Base-by-base conservation (phyloP, 192 early-diverging fungal genomes). In the Podila epigama region DNA sequence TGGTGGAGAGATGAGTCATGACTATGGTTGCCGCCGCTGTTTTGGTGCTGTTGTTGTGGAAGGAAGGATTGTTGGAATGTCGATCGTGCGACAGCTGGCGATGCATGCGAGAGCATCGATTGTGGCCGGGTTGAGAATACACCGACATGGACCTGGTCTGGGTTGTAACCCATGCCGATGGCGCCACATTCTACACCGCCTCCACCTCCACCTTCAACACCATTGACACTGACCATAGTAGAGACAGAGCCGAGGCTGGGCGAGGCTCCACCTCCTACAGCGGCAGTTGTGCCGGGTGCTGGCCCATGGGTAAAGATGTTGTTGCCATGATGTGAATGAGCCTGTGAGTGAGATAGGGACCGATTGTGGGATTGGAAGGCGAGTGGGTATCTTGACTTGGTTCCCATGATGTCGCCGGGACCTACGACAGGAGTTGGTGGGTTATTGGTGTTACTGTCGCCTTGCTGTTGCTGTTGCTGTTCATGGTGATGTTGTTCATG, bases 271-370 rank as follows among this genome's bases (percentile, higher is more conserved):
- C 53, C 48, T 16, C 22, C 28, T 28, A 12, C 28, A 53, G 7
- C 2, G 27, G 34, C 32, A n/a, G 50, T 8, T 3, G 31, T n/a
- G 18, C 58, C 58, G 2, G 70, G 25, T 29, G 35, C 16, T 4
- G 63, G 28, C 15, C 37, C 25, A 52, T 34, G 40, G 1, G 72
- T 27, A 59, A 77, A 77, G 66, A 77, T 39, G 39, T 77, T 77
- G 60, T 57, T 68, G 53, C 66, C 61, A 9, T 77, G 73, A 50
- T 77, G 25, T 0, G 73, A 77, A 22, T 77, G 73, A 3, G 65
- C 60, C 33, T 77, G 73, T 18, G 41, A 58, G 50, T 77, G 56
- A 1, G 73, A 77, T 37, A 68, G 37, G 10, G 73, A 77, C n/a
- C 73, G 73, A 34, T 27, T 58, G 56, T 77, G 73, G 16, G 55